Percentiles rank a stretch among this genome's conserved stretches.
phyloP scores from a whole-genome alignment of 139 green algal species.

The Chlamydomonas urium region DNA sequence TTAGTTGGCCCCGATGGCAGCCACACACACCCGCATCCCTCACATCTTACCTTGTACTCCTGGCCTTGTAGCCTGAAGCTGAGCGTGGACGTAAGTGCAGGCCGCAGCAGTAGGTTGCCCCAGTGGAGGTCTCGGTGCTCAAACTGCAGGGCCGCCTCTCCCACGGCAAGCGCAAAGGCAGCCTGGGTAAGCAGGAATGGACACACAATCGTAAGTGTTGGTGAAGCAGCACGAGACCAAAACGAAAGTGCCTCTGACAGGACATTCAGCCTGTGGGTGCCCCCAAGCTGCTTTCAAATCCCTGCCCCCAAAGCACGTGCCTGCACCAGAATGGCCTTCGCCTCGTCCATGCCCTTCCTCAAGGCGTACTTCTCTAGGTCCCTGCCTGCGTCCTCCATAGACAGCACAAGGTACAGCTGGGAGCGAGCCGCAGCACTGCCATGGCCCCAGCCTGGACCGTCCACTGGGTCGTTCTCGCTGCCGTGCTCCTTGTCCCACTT shows the following conservation, averaged over 20 bases:
- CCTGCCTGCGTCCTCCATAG: constrained; percentile 67
- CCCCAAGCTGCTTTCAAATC: too few species aligned
- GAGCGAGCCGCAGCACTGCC: not conserved
- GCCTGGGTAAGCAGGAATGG: too few species aligned
- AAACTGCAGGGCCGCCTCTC: constrained; percentile 83
- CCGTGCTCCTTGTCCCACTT: constrained; percentile 42
- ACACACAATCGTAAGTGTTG: too few species aligned
- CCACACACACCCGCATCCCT: constrained; percentile 15
- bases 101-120: constrained; percentile 60
- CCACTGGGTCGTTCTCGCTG: constrained; percentile 69
- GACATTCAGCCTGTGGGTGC: too few species aligned
- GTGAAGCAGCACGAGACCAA: too few species aligned
- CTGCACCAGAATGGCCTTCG: constrained; percentile 82
- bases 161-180: constrained; percentile 75
- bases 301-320: too few species aligned
- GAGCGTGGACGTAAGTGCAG: constrained; percentile 1
- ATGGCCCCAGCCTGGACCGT: constrained; percentile 20
- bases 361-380: constrained; percentile 87
- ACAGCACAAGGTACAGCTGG: constrained; percentile 33
- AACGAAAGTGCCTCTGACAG: too few species aligned
- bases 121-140: constrained; percentile 98
- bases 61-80: constrained; percentile 20
- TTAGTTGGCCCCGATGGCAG: too few species aligned
- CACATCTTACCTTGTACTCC: constrained; percentile 24
- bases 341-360: constrained; percentile 56